Base-by-base conservation (phyloP, 2,329 filamentous ascomycete genomes). In the Colletotrichum eleusines region DNA sequence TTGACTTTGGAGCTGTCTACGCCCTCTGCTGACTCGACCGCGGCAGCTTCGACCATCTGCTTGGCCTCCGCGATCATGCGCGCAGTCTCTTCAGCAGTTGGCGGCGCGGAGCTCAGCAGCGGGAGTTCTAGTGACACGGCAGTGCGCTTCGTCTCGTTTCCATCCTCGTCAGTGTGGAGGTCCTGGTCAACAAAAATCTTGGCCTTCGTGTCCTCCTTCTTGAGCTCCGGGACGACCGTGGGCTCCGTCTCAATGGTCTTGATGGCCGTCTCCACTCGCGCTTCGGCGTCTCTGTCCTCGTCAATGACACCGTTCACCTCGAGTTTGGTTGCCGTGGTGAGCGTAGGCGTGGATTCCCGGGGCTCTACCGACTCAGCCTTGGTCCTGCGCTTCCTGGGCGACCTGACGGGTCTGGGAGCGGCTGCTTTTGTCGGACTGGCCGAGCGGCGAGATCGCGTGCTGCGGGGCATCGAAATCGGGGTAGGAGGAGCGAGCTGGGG, bases 61-160 rank as follows among this genome's bases (percentile, higher is more conserved):
- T 92, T 94, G 40, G 96, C 96, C 76, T 94, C 90, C 35, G 91
- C 91, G 70, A 98, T 91, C 92, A 98, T 94, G 66, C 91, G 88
- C 68, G 92, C 88, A 1, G 94, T 91, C 76, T 96, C 92, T 73
- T 94, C 92, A 0, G 93, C 90, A 16, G 90, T 88, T 0, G 92
- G 91, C 11, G 94, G 86, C 72, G 93, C 89, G 12, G 89, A 86
- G 5, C 77, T 79, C 9, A 80, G 76, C 31, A 88, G 75, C 18
- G 94, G 93, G 77, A 96, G 86, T 74, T 96, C 92, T 14, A 96
- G 85, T 72, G 92, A 91, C 59, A 95, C 90, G 57, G 90, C 90
- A 8, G 92, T 95, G 74, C 89, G 89, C 66, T 90, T 92, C 1
- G 89, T 89, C 79, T 94, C 91, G 5, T 88, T 82, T 26, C 91